phyloP scores from a whole-genome alignment of 2,329 filamentous ascomycete species.

The Clarireedia hainanense region DNA sequence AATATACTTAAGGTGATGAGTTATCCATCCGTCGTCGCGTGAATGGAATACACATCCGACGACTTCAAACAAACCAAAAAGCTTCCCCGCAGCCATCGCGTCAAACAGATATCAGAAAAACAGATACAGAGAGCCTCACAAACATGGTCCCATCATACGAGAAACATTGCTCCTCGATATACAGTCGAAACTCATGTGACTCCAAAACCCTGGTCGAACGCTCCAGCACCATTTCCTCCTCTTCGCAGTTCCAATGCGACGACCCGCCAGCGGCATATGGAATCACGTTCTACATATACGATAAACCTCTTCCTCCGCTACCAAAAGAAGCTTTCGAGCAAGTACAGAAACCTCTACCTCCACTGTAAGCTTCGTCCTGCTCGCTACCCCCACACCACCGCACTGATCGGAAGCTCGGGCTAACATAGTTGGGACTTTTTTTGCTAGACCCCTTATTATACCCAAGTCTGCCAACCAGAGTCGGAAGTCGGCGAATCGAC shows the following conservation, averaged over 20 bases:
- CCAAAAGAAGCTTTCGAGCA: neutral
- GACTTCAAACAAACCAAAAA: no score
- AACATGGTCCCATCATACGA: neutral
- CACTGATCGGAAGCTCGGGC: neutral
- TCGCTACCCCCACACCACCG: neutral
- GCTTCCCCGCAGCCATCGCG: no score
- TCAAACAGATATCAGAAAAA: no score
- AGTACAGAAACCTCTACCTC: conserved; percentile 5
- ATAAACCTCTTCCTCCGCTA: conserved; percentile 5
- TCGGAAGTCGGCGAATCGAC: neutral
- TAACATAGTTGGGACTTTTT: neutral
- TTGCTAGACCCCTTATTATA: neutral
- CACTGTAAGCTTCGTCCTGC: conserved; percentile 1
- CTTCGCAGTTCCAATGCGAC: neutral
- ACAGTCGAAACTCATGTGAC: conserved; percentile 3
- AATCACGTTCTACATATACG: conserved; percentile 6
- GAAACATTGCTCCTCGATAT: neutral
- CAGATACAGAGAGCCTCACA: neutral
- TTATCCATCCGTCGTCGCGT: neutral
- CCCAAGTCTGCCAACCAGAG: neutral
- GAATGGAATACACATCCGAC: no score
- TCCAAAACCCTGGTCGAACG: neutral
- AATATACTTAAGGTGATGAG: conserved; percentile 4
- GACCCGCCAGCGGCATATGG: conserved; percentile 1
- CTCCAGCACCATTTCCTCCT: neutral